Conservation (phyloP, 768 basidiomycete genomes). For the Gautieria morchelliformis region DNA sequence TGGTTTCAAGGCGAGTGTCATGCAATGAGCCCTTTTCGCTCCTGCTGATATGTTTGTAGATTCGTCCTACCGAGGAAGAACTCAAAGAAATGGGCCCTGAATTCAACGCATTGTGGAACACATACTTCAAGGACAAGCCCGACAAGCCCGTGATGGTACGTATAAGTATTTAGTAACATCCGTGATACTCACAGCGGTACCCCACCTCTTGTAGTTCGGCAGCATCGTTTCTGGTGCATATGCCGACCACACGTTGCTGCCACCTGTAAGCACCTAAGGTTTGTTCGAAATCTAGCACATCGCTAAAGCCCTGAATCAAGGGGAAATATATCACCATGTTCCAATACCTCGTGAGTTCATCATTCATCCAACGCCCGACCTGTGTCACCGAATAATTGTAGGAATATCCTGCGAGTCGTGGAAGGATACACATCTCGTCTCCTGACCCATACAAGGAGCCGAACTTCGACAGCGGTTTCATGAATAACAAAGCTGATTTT, state of each 20-base stretch:
- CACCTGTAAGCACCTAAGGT: slow-evolving; percentile 51
- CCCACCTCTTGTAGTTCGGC: slow-evolving; percentile 35
- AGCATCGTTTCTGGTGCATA: slow-evolving; percentile 63
- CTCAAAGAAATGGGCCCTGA: slow-evolving; percentile 74
- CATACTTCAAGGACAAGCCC: slow-evolving; percentile 71
- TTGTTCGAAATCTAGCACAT: slow-evolving; percentile 14
- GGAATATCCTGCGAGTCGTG: slow-evolving; percentile 68
- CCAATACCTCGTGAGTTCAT: slow-evolving; percentile 45
- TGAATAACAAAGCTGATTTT: slow-evolving; percentile 72
- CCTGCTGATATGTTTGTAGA: slow-evolving; percentile 26
- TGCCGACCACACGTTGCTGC: slow-evolving; percentile 60
- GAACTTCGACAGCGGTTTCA: slow-evolving; percentile 65
- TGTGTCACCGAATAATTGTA: slow-evolving; percentile 9
- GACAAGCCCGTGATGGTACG: slow-evolving; percentile 63
- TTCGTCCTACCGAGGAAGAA: slow-evolving; percentile 59
- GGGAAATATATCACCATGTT: slow-evolving; percentile 31
- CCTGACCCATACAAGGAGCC: slow-evolving; percentile 54
- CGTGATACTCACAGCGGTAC: not conserved
- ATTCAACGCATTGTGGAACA: slow-evolving; percentile 58
- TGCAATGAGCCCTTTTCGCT: not conserved
- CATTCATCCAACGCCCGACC: not conserved
- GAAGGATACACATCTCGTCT: slow-evolving; percentile 60
- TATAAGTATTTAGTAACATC: not conserved
- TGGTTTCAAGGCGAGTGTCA: slow-evolving; percentile 50
- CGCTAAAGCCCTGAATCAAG: not conserved